These are phyloP conservation scores for Davidsoniella virescens DNA, from an alignment of 2,329 filamentous ascomycete genomes.

Conservation along the genomic window DNA sequence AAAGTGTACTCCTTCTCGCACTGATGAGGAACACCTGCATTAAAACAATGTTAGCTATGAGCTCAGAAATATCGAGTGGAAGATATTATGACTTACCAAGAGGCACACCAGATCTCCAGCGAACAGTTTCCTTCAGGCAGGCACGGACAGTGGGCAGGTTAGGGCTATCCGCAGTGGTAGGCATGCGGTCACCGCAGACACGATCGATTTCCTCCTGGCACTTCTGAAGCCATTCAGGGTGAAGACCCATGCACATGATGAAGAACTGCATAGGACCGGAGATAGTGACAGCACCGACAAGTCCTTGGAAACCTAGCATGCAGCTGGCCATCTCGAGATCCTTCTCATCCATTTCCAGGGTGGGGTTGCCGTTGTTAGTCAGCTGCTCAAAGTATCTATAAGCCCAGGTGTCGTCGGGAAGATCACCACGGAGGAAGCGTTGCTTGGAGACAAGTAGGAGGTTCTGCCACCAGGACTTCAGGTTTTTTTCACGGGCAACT, in stretches of 20 bases:
- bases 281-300: slow-evolving; percentile 34
- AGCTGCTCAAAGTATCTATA: slow-evolving; percentile 32
- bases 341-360: slow-evolving; percentile 25
- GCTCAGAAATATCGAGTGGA: not conserved
- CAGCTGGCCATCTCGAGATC: slow-evolving; percentile 32
- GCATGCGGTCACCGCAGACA: slow-evolving; percentile 37
- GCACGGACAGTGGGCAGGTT: slow-evolving; percentile 36
- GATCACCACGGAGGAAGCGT: slow-evolving; percentile 24
- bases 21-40: slow-evolving; percentile 29
- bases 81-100: slow-evolving; percentile 23
- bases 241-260: slow-evolving; percentile 34
- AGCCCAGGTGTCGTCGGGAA: slow-evolving; percentile 31
- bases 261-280: slow-evolving; percentile 34
- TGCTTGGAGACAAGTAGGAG: slow-evolving; percentile 27
- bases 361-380: slow-evolving; percentile 23
- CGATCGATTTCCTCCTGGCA: slow-evolving; percentile 41
- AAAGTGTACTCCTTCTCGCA: slow-evolving; percentile 31
- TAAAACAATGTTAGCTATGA: not conserved
- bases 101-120: slow-evolving; percentile 40
- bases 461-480: slow-evolving; percentile 30
- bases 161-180: slow-evolving; percentile 32
- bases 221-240: slow-evolving; percentile 35
- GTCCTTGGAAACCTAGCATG: slow-evolving; percentile 35
- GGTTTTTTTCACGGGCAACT: slow-evolving; percentile 25
- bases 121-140: slow-evolving; percentile 40